Conservation (phyloP, 164 flowering plant species). For the Magnolia kwangsiensis region DNA sequence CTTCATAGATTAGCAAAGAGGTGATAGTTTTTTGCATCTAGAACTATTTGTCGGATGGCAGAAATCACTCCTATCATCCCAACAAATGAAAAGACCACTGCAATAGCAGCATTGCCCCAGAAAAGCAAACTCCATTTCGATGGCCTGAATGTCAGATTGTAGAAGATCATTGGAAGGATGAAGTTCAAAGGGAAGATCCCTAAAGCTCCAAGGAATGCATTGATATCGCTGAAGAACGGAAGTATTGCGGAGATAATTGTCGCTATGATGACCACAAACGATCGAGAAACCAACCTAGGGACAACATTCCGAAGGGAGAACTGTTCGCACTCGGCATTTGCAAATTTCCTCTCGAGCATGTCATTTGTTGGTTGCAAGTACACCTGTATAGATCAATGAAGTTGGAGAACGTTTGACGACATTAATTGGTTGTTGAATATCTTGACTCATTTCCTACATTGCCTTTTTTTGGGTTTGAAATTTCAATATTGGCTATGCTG, state of each 20-base stretch:
- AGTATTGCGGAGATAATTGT: constrained; percentile 76
- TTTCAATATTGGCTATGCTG: too few relatives aligned
- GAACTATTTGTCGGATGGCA: constrained; percentile 63
- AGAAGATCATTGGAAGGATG: constrained; percentile 69
- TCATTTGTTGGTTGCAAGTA: constrained; percentile 86
- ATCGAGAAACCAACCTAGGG: constrained; percentile 56
- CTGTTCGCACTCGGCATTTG: constrained; percentile 43
- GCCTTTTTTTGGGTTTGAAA: too few relatives aligned
- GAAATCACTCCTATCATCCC: constrained; percentile 57
- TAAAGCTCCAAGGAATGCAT: constrained; percentile 68
- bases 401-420: background rate
- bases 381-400: constrained; percentile 35
- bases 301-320: constrained; percentile 61
- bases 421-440: background rate
- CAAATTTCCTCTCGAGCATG: constrained; percentile 51
- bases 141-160: constrained; percentile 70
- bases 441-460: background rate
- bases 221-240: constrained; percentile 89
- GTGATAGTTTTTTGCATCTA: constrained; percentile 59
- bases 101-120: constrained; percentile 53
- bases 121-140: constrained; percentile 40
- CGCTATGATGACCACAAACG: constrained; percentile 51
- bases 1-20: constrained; percentile 65
- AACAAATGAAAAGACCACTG: constrained; percentile 42
- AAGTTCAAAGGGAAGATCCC: constrained; percentile 82